A percentile compares a stretch with the other conserved stretches of the same genome.
Conservation (phyloP, 306 rosid genomes). For the Ziziphus jujuba region DNA sequence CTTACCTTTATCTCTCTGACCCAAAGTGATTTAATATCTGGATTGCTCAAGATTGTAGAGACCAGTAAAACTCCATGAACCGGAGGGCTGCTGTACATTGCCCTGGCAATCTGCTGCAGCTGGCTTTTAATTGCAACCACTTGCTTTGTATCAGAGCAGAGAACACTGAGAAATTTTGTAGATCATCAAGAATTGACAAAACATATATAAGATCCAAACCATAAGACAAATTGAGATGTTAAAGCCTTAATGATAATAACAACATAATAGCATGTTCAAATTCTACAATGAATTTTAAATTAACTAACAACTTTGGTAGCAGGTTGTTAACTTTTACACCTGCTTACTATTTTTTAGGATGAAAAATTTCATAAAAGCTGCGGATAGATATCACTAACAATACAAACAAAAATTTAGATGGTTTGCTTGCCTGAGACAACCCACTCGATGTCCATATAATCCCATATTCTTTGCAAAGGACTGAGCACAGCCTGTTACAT, state of each 20-base stretch:
- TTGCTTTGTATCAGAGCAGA: conserved; percentile 29
- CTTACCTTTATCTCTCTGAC: conserved; percentile 38
- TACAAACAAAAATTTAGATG: not conserved
- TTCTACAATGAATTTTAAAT: too few relatives aligned
- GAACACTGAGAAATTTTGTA: conserved; percentile 25
- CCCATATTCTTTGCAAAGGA: conserved; percentile 48
- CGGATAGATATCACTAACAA: not conserved
- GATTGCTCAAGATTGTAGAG: conserved; percentile 36
- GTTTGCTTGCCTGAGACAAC: conserved; percentile 36
- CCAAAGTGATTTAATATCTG: conserved; percentile 33
- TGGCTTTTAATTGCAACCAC: conserved; percentile 34
- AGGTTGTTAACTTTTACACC: too few relatives aligned
- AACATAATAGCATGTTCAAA: too few relatives aligned
- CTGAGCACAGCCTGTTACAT: conserved; percentile 40
- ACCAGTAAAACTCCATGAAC: conserved; percentile 34
- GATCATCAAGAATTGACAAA: not conserved
- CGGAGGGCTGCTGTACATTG: conserved; percentile 44
- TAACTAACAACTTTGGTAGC: too few relatives aligned
- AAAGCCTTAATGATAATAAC: not conserved
- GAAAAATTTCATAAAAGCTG: not conserved
- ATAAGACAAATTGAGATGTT: not conserved
- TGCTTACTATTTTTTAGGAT: not conserved
- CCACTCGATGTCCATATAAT: conserved; percentile 41
- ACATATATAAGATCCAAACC: not conserved
- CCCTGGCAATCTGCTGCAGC: conserved; percentile 37